A percentile compares a stretch with the other conserved stretches of the same genome.
Conservation (phyloP, 345 rosid genomes). For the Eucalyptus virginea region DNA sequence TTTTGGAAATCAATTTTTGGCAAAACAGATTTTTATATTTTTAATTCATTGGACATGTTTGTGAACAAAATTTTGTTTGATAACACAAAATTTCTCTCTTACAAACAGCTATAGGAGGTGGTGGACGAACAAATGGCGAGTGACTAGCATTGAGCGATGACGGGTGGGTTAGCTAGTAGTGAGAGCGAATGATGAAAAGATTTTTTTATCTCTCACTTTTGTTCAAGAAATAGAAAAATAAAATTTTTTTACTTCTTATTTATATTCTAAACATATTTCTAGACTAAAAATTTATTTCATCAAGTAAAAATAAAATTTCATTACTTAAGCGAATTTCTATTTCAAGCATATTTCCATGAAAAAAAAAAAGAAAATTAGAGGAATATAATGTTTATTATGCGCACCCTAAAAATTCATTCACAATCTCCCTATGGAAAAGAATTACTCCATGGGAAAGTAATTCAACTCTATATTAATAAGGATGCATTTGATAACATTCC, state of each 20-base stretch:
- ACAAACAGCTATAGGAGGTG: accelerated
- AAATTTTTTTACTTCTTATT: accelerated
- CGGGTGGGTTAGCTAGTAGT: accelerated
- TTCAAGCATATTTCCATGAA: accelerated
- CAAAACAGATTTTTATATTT: accelerated
- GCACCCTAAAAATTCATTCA: too few species aligned
- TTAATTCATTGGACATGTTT: too few species aligned
- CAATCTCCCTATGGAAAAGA: too few species aligned
- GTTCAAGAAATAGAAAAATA: accelerated
- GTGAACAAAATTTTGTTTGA: too few species aligned
- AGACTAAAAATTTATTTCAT: accelerated
- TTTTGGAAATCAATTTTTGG: too few species aligned
- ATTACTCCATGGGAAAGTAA: too few species aligned
- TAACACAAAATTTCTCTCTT: too few species aligned
- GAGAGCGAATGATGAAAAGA: accelerated
- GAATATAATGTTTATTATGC: too few species aligned
- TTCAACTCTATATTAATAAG: too few species aligned
- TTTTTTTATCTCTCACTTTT: too few species aligned
- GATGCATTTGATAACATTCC: accelerated
- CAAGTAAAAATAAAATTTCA: too few species aligned
- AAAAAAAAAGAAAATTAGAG: too few species aligned
- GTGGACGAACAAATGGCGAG: accelerated
- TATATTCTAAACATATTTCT: accelerated
- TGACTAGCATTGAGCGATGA: accelerated
- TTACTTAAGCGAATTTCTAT: accelerated